Evolutionary conservation across 345 rosid genomes (phyloP), one percentile per base, ranked within the genome.

Genomic region (Turnera subulata): DNA sequence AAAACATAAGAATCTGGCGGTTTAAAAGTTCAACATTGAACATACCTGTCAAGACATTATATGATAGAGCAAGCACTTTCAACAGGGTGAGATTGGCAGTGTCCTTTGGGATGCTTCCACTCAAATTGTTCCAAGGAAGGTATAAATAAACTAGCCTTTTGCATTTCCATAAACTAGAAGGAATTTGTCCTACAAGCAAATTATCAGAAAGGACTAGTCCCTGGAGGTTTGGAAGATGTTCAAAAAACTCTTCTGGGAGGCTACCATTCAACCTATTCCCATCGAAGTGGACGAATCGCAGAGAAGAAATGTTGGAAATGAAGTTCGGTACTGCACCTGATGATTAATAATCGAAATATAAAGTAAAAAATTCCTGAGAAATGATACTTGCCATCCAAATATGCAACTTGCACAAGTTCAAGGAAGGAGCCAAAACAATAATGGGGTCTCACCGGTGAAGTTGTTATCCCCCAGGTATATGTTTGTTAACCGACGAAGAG

Each of bases 71-170:
- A 16, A 63, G 45, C 17, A 21, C 24, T 53, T 20, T 7, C 25
- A 64, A 56, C 44, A 38, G 29, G 1, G 69, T 63, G 6, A 63
- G 10, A 38, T 53, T 59, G 0, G 56, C 63, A 8, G 61, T 39
- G 42, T 37, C 67, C 39, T 1, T 38, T 13, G 64, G 59, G 26
- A 58, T 58, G n/a, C 25, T 16, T 50, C 65, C 58, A 0, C 45
- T 51, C n/a, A 65, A 23, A 15, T 32, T 29, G 35, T 29, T 29
- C 35, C 8, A 4, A 29, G 35, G 5, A 29, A 57, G 5, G 11
- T 22, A n/a, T 19, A 65, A 14, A 19, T 0, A 2, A 16, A 20
- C 11, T 8, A 65, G 38, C 46, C 50, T 7, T 15, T 25, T 58
- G 26, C 63, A 58, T 15, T 33, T 9, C 16, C 38, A 11, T 12